A percentile compares a stretch with the other conserved stretches of the same genome.
Evolutionary conservation across 176 grass and related monocot genomes (phyloP).

Genomic region (Hordeum vulgare): MorexV3_pseudomolecules_assembly NC_058519.1:559712445-559712944

Average conservation of each 20-base stretch:
- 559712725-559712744: background rate
- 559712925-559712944: background rate
- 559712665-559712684: constrained; percentile 8
- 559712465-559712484: background rate
- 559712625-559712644: background rate
- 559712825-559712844: background rate
- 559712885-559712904: background rate
- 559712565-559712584: background rate
- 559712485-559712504: background rate
- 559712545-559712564: background rate
- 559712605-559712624: constrained; percentile 11
- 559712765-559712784: background rate
- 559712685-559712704: background rate
- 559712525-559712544: background rate
- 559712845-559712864: background rate
- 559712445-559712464: background rate
- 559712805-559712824: background rate
- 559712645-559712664: background rate
- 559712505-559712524: background rate
- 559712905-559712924: background rate
- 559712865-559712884: background rate
- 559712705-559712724: background rate
- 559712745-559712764: background rate
- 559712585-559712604: background rate
- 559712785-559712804: constrained; percentile 6